Base-by-base conservation (phyloP, 2,329 filamentous ascomycete genomes). In the Colletotrichum sp. region DNA sequence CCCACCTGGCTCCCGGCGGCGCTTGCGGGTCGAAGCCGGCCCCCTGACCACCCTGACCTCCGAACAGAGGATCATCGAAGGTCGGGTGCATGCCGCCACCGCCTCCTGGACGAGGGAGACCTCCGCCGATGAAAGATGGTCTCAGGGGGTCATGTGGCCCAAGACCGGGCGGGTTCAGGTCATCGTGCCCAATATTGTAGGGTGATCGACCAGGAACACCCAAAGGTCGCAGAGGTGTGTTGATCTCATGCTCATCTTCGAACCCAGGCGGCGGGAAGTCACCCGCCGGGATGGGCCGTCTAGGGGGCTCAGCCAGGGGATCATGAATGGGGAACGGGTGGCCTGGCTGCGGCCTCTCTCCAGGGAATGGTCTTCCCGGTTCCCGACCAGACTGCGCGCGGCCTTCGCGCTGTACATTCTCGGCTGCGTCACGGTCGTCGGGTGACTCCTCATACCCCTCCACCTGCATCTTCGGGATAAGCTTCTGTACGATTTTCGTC, bases 71-170 rank as follows among this genome's bases (percentile, higher is more conserved):
- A 82, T 99, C 96, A 80, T 98, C 95, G 82, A 98, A 97, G 0
- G 96, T 98, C 1, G 97, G 97, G 84, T 98, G 95, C 97, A 99
- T 99, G 1, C 97, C 97, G 15, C 94, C 92, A 13, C 90, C 90
- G 24, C 92, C 90, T 16, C 92, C 91, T 1, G 88, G 87, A n/a
- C 89, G 86, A 26, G 88, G 87, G 7, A 92, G 84, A 1, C 91
- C 90, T n/a, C 91, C 89, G 60, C 90, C 90, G 8, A 92, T 91
- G 71, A 95, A 91, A 4, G 91, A 90, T 6, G 91, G 91, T 36
- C 94, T 87, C 5, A 98, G 85, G 15, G 96, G 96, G 83, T 98
- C 96, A 80, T 96, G 88, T 0, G 96, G 96, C 0, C 96, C 96
- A 1, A 99, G 86, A 1, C 95, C 95, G 12, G 93, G 93, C 2